Conservation (phyloP, 2,329 filamentous ascomycete species). For the Claviceps quebecensis region DNA sequence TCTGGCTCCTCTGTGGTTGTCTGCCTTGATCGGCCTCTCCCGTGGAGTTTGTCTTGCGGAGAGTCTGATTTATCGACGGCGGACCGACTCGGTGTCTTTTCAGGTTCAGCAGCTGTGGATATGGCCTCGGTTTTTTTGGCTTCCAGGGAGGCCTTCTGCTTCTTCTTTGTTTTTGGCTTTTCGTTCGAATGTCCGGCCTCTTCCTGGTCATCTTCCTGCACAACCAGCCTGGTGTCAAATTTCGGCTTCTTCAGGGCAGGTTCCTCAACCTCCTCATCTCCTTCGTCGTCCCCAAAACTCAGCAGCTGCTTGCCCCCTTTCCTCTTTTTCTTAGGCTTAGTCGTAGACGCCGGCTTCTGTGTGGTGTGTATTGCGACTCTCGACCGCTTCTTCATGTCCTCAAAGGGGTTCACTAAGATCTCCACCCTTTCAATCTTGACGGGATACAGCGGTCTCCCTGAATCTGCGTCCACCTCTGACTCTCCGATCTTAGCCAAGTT, state of each 20-base stretch:
- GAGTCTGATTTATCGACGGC: neutral
- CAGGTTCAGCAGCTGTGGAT: slow-evolving; percentile 5
- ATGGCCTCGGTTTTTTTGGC: slow-evolving; percentile 14
- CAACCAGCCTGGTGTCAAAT: slow-evolving; percentile 63
- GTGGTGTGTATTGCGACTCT: slow-evolving; percentile 36
- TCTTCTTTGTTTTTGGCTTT: slow-evolving; percentile 10
- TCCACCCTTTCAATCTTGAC: slow-evolving; percentile 63
- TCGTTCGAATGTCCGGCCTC: slow-evolving; percentile 12
- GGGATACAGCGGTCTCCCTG: slow-evolving; percentile 75
- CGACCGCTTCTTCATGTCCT: slow-evolving; percentile 61
- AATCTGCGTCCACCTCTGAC: slow-evolving; percentile 62
- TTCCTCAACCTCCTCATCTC: slow-evolving; percentile 33
- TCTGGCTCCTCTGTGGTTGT: slow-evolving; percentile 8
- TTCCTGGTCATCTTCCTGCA: slow-evolving; percentile 28
- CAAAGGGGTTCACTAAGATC: slow-evolving; percentile 68
- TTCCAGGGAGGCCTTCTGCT: slow-evolving; percentile 18
- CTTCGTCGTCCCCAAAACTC: slow-evolving; percentile 64
- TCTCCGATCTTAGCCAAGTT: slow-evolving; percentile 92
- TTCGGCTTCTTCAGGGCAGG: slow-evolving; percentile 62
- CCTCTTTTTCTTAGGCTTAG: slow-evolving; percentile 51
- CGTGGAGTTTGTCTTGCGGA: neutral
- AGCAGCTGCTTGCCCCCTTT: slow-evolving; percentile 64
- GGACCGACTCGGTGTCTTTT: neutral
- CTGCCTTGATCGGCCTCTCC: neutral
- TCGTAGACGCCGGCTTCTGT: slow-evolving; percentile 22